Base-by-base conservation (phyloP, 1,284 basidiomycete species). In the Trametes polyzona region DNA sequence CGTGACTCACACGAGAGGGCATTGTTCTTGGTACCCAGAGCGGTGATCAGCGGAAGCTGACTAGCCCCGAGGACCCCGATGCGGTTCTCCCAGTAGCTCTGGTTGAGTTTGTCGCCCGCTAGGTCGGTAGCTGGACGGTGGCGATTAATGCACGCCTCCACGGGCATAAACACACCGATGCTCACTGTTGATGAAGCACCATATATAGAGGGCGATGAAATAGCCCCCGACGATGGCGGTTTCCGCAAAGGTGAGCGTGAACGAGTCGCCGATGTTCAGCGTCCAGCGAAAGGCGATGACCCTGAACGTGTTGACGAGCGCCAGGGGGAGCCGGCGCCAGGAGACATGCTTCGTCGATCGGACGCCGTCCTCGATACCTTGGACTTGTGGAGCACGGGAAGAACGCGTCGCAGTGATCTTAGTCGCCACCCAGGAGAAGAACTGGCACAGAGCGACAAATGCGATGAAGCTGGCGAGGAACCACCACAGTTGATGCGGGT, bases 1-100 rank as follows among this genome's bases (percentile, higher is more conserved):
- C 17, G 7, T 4, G 7, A 73, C 83, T 55, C 52, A 84, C 83
- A 74, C 3, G 83, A 81, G 5, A 90, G 73, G 19, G 83, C 54
- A 51, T 88, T 89, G 67, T 90, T 87, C 67, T 83, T 84, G 44
- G 82, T 83, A 0, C 84, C 86, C 11, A 90, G 78, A 2, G 77
- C 83, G 0, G 81, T 78, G 60, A 88, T 76, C n/a, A 90, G 71
- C 0, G 86, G 83, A 1, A 87, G 65, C 65, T 90, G 87, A n/a
- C 77, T 76, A 1, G 78, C 72, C 1, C 80, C 84, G 16, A 87
- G 72, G 37, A 71, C 67, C 0, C 75, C 83, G 0, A 82, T 78
- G 35, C 82, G 76, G 58, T 81, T 79, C 7, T 76, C 74, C 73
- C 78, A 85, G 60, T 76, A 78, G 7, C 53, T 61, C 0, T 76